These are phyloP conservation scores for Metschnikowia vanudenii DNA, from an alignment of 805 yeast species.

Conservation along the genomic window DNA sequence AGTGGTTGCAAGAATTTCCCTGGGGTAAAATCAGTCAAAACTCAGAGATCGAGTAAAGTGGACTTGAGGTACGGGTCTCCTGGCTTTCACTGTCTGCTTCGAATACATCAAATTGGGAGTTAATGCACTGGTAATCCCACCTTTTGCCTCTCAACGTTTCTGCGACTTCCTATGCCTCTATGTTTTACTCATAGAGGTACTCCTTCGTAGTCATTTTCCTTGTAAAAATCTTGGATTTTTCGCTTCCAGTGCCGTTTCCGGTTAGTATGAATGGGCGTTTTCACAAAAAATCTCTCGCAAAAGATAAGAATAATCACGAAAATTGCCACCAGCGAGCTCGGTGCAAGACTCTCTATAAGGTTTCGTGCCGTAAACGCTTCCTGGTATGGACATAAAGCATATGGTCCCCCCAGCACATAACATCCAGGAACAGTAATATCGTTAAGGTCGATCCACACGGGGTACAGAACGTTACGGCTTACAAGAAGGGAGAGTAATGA, in stretches of 20 bases:
- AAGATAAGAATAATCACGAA: conserved; percentile 51
- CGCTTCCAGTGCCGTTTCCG: conserved; percentile 64
- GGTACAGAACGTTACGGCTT: conserved; percentile 25
- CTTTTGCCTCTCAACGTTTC: not conserved
- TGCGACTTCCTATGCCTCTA: not conserved
- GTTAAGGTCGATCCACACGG: conserved; percentile 80
- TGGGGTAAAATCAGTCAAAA: too few species aligned
- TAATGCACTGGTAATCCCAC: too few species aligned
- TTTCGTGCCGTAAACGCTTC: conserved; percentile 51
- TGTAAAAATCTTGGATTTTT: conserved; percentile 50
- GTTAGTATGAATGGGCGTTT: conserved; percentile 69
- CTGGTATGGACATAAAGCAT: conserved; percentile 76
- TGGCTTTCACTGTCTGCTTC: too few species aligned
- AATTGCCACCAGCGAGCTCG: conserved; percentile 60
- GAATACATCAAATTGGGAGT: too few species aligned
- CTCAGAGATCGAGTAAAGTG: too few species aligned
- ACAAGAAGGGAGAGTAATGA: conserved; percentile 31
- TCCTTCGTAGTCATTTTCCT: conserved; percentile 75
- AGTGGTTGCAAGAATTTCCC: too few species aligned
- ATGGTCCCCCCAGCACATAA: conserved; percentile 83
- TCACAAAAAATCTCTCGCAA: conserved; percentile 50
- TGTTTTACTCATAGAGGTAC: conserved; percentile 60
- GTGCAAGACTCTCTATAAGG: conserved; percentile 63
- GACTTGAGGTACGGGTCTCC: too few species aligned
- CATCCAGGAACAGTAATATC: conserved; percentile 71